Base-by-base conservation (phyloP, 768 basidiomycete genomes). In the Auriscalpium microsporum region DNA sequence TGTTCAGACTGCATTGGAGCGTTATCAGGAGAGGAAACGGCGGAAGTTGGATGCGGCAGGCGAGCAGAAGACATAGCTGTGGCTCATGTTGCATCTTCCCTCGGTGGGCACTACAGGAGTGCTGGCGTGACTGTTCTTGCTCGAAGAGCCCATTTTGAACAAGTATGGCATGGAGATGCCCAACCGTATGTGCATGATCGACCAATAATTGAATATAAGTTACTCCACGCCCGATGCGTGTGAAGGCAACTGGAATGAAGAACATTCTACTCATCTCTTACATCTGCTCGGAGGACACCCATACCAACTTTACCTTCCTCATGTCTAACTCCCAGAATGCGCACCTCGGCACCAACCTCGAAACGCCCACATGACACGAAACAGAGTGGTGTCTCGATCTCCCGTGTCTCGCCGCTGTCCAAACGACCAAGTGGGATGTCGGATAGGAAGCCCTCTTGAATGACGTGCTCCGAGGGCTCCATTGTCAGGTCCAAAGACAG, bases 11-110 rank as follows among this genome's bases (percentile, higher is more conserved):
- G 90, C 90, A 13, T 79, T 78, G 52, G 80, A 84, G 57, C 78
- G 91, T 52, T 93, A 87, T 64, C 65, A 87, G 48, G 82, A 84
- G 65, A 75, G 94, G 63, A 96, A 96, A 72, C 81, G 86, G 50
- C 80, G 79, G 67, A 87, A 79, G 63, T 56, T 91, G 65, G 89
- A 91, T 63, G 28, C 52, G 37, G 45, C 28, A 48, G 28, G 17
- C 10, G 63, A 65, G 48, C 28, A 28, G 28, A 28, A 28, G 28
- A 28, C 28, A 28, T 28, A 28, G 28, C 1, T 28, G 28, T 28
- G 28, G 28, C 28, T 28, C 28, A 28, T 28, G 21, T 21, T 21
- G 21, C 3, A 21, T 21, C 21, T 21, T 21, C 21, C 21, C 21
- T 21, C 21, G 21, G 21, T 1, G 21, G 21, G 21, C 21, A 21